Conservation (phyloP, 2,329 filamentous ascomycete genomes). For the Thielaviopsis punctulata region DNA sequence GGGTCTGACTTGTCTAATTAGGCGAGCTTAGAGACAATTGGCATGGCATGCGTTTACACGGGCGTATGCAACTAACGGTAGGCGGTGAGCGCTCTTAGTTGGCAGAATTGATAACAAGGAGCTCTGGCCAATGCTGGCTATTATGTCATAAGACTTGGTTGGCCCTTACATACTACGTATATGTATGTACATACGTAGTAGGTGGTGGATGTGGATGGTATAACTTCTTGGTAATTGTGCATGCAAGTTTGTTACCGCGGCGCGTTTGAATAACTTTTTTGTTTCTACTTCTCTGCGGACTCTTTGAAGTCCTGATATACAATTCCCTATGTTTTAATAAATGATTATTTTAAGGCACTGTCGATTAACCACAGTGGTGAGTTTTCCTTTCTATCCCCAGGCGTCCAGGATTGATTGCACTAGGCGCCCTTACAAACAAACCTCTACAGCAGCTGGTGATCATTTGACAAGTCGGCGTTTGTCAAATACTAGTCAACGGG, state of each 20-base stretch:
- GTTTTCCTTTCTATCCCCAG: neutral
- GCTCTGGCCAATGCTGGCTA: neutral
- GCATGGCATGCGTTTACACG: neutral
- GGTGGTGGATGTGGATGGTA: neutral
- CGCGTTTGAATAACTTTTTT: too few relatives aligned
- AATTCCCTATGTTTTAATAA: neutral
- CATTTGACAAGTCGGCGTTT: neutral
- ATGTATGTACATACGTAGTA: neutral
- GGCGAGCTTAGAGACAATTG: neutral
- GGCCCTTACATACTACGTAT: neutral
- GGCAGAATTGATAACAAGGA: neutral
- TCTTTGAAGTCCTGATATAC: too few relatives aligned
- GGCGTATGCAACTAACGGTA: neutral
- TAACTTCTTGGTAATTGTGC: too few relatives aligned
- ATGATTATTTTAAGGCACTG: neutral
- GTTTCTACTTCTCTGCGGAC: too few relatives aligned
- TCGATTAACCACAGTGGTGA: neutral
- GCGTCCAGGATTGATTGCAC: neutral
- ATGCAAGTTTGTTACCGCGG: too few relatives aligned
- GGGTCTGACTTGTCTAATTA: neutral
- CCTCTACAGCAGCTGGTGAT: neutral
- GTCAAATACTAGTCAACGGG: neutral
- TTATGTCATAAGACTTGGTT: slow-evolving; percentile 3
- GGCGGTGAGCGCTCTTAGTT: neutral
- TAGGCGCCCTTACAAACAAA: neutral